Evolutionary conservation across 495 filamentous ascomycete genomes (phyloP).

Genomic region (Melanomma pulvis-pyrius): DNA sequence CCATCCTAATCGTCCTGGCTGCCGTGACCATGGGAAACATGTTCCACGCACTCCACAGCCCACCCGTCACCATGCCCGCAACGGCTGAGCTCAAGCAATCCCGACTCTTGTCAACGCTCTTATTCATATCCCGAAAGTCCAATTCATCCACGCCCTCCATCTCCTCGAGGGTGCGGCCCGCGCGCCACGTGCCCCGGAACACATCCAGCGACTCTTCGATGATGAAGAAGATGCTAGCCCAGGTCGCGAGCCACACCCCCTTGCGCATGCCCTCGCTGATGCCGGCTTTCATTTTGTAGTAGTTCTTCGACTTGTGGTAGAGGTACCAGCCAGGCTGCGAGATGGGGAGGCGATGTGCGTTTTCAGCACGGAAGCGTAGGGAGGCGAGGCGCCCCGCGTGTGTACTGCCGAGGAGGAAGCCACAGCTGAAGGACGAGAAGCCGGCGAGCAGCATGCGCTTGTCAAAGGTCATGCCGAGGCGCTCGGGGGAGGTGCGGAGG

Average conservation of each 20-base stretch:
- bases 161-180: constrained; percentile 25
- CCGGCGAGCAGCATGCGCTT: constrained; percentile 66
- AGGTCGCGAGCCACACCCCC: constrained; percentile 67
- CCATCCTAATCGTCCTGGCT: constrained; percentile 80
- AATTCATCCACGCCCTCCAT: constrained; percentile 35
- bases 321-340: constrained; percentile 89
- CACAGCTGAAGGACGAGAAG: constrained; percentile 62
- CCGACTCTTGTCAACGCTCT: constrained; percentile 62
- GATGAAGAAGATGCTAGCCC: constrained; percentile 69
- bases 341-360: constrained; percentile 85
- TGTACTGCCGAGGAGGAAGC: constrained; percentile 67
- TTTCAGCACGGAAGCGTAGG: constrained; percentile 88
- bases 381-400: constrained; percentile 73
- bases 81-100: constrained; percentile 77
- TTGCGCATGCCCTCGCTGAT: constrained; percentile 75
- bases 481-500: constrained; percentile 42
- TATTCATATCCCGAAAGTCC: constrained; percentile 25
- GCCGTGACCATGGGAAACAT: constrained; percentile 79
- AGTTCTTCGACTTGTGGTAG: constrained; percentile 98
- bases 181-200: constrained; percentile 41
- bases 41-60: constrained; percentile 84
- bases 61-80: constrained; percentile 79
- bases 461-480: constrained; percentile 66
- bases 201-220: constrained; percentile 84
- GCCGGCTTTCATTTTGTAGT: constrained; percentile 73